Evolutionary conservation across 306 rosid genomes (phyloP).

Genomic region (Styphnolobium japonicum): DNA sequence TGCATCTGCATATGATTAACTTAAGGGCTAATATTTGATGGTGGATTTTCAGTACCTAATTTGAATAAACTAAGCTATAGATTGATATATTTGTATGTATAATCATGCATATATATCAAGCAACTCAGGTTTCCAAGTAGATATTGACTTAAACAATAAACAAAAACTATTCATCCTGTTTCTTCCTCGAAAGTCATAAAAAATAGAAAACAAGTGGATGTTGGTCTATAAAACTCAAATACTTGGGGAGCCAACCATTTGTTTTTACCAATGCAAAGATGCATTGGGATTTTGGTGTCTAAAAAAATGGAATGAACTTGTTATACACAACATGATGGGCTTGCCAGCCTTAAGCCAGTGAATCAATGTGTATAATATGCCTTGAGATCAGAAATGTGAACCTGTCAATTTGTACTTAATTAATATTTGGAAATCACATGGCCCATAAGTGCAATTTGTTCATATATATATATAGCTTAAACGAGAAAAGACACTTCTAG

Average conservation of each 20-base stretch:
- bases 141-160: background rate
- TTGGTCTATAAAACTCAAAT: background rate
- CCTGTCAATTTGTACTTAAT: background rate
- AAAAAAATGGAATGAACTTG: background rate
- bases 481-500: background rate
- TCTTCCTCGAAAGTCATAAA: background rate
- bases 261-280: background rate
- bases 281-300: background rate
- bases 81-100: background rate
- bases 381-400: background rate
- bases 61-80: no score
- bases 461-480: background rate
- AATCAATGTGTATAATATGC: background rate
- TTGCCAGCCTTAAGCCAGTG: constrained; percentile 16
- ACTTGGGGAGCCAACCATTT: background rate
- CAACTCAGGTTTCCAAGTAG: background rate
- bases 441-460: background rate
- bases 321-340: background rate
- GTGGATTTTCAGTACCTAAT: background rate
- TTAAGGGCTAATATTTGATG: background rate
- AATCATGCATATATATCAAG: background rate
- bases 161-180: background rate
- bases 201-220: background rate
- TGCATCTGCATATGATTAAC: background rate
- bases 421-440: background rate